Conservation (phyloP, 1,139 yeast genomes). For the Nakaseomyces delphensis region DNA sequence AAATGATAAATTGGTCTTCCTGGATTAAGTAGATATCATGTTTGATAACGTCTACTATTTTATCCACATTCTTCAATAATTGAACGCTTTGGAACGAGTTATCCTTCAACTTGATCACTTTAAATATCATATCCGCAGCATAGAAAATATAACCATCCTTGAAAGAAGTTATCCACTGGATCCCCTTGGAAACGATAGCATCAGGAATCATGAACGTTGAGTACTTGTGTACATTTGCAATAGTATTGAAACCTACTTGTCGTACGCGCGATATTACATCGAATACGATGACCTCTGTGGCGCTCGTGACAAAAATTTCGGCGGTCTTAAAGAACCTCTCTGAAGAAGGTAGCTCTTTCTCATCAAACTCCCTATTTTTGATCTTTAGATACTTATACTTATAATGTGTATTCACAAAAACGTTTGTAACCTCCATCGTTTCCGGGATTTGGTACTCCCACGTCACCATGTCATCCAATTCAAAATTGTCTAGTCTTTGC, state of each 20-base stretch:
- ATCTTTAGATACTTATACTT: conserved; percentile 21
- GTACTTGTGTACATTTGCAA: conserved; percentile 23
- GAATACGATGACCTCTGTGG: conserved; percentile 15
- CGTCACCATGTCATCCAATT: conserved; percentile 18
- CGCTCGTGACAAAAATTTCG: conserved; percentile 21
- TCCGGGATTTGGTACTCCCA: conserved; percentile 26
- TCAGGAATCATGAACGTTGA: conserved; percentile 16
- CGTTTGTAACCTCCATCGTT: conserved; percentile 9
- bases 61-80: conserved; percentile 22
- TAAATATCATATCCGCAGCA: conserved; percentile 17
- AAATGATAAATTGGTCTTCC: conserved; percentile 15
- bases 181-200: conserved; percentile 8
- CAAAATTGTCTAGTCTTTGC: conserved; percentile 15
- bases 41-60: conserved; percentile 22
- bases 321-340: conserved; percentile 26
- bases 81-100: conserved; percentile 16
- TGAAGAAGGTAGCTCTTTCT: conserved; percentile 9
- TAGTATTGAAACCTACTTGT: conserved; percentile 20
- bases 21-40: conserved; percentile 23
- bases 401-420: conserved; percentile 23
- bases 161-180: conserved; percentile 22
- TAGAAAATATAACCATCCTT: conserved; percentile 23
- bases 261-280: conserved; percentile 24
- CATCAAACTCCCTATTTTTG: conserved; percentile 15
- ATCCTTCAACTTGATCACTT: conserved; percentile 12